Evolutionary conservation across 192 early-diverging fungal genomes (phyloP), one percentile per base, ranked within the genome.

Genomic region (Irineochytrium annulatum): DNA sequence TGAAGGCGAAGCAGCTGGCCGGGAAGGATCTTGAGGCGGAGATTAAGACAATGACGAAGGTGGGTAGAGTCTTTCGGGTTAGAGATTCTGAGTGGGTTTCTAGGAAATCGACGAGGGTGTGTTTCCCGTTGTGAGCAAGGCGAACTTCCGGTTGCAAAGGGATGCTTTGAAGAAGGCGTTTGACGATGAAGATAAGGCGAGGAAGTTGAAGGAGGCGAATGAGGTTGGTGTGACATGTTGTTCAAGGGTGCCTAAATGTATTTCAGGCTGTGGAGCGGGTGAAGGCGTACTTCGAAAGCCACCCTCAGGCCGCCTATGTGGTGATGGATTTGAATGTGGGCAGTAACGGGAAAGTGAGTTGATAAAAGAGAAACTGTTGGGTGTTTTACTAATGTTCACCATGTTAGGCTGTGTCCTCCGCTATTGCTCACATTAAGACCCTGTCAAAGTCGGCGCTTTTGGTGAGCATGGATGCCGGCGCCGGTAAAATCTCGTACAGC

Each of bases 381-480:
- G 39, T 17, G n/a, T 30, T 61, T 34, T 34, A 28, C 20, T 34
- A 35, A 16, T 27, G 33, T 63, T 43, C 13, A 62, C 19, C 29
- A 28, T 60, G 3, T 14, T 27, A 61, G 72, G 93, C 91, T 26
- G 77, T 97, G 35, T 70, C 82, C 11, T 83, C 82, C 67, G 91
- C 88, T 11, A 82, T 92, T 31, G 86, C 77, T 26, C 80, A 86
- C 51, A 81, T 89, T 65, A 98, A 97, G 77, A 61, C 75, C 19
- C 63, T 90, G 59, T 80, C 86, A 71, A 98, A 98, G 86, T 90
- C 93, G 44, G 86, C 87, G 0, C 86, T 91, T 39, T 77, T 98
- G 30, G 77, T 98, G 51, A 81, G 88, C 24, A 84, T 86, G 19
- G 93, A 96, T 57, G 41, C 66, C 34, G 77, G 68, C 2, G 77